Evolutionary conservation across 768 basidiomycete genomes (phyloP).

Genomic region (Serendipita sp.): DNA sequence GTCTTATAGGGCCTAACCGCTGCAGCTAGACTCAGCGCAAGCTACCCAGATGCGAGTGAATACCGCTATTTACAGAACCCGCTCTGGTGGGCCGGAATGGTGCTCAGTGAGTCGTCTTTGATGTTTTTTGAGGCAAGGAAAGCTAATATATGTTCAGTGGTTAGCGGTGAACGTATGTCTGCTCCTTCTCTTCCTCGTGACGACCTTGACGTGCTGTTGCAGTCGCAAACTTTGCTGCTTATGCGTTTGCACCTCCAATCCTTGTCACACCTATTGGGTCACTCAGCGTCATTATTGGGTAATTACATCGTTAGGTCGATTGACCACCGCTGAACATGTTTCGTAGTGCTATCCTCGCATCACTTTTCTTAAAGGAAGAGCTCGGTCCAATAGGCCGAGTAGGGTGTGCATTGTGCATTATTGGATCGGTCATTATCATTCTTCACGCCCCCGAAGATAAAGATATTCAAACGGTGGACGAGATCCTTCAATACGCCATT

Average conservation of each 20-base stretch:
- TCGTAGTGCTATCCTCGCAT: conserved; percentile 77
- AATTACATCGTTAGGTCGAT: conserved; percentile 16
- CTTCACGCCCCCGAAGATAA: conserved; percentile 96
- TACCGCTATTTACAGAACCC: conserved; percentile 77
- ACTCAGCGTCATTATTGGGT: conserved; percentile 93
- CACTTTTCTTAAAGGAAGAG: conserved; percentile 82
- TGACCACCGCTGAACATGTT: background rate
- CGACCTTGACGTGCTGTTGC: background rate
- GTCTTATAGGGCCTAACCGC: conserved; percentile 71
- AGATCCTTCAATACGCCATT: conserved; percentile 83
- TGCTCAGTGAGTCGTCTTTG: conserved; percentile 49
- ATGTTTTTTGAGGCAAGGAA: background rate
- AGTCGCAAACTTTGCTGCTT: conserved; percentile 72
- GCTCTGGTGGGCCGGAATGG: conserved; percentile 95
- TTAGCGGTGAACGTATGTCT: conserved; percentile 72
- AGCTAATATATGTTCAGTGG: conserved; percentile 38
- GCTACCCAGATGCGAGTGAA: conserved; percentile 30
- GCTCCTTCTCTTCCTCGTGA: conserved; percentile 30
- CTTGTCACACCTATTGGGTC: conserved; percentile 98
- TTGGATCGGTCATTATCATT: conserved; percentile 88
- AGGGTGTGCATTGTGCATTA: conserved; percentile 66
- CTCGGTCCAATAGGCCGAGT: conserved; percentile 83
- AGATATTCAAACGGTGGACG: conserved; percentile 79
- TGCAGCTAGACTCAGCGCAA: conserved; percentile 41
- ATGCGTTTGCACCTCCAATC: conserved; percentile 94